Base-by-base conservation (phyloP, 2,329 filamentous ascomycete genomes). In the Ophiobolus disseminans region DNA sequence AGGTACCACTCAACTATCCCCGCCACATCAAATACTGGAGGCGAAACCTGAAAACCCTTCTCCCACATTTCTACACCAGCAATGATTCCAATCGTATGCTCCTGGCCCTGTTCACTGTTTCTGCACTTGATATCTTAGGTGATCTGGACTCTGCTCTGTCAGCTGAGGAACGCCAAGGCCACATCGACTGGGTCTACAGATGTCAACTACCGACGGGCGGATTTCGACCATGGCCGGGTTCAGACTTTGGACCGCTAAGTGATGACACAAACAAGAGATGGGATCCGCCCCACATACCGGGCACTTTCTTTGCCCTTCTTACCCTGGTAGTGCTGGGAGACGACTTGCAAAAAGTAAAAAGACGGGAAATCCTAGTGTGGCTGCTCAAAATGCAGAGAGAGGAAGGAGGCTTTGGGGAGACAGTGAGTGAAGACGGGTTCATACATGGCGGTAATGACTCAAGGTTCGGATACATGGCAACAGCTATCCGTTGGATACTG, bases 371-470 rank as follows among this genome's bases (percentile, higher is more conserved):
- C 51, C 72, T 97, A 58, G 66, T 73, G 31, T 97, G 93, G 91
- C 74, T 99, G 56, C 80, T 77, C 45, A 81, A 73, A 41, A 74
- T 97, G 71, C 94, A 99, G 77, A 83, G 91, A 20, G 73, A 77
- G 0, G 90, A 97, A 69, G 94, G 94, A 2, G 95, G 91, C 63
- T 97, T 99, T 70, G 94, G 92, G 0, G 92, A 99, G 73, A 83
- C 90, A 1, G 68, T 93, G 2, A 82, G 81, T 4, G 82, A 84
- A 4, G 79, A 68, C 58, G 82, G 78, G 10, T 75, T 74, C 28
- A 78, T 93, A n/a, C 83, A 86, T 26, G 93, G 93, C 0, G 91
- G 91, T 0, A 82, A 84, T 45, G 94, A 99, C 73, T 88, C 91
- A 76, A 82, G 94, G 46, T 93, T 93, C 69, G 94, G 91, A 62